These are phyloP conservation scores for Blastomyces gilchristii DNA, from an alignment of 2,329 filamentous ascomycete genomes.

Conservation along the genomic window DNA sequence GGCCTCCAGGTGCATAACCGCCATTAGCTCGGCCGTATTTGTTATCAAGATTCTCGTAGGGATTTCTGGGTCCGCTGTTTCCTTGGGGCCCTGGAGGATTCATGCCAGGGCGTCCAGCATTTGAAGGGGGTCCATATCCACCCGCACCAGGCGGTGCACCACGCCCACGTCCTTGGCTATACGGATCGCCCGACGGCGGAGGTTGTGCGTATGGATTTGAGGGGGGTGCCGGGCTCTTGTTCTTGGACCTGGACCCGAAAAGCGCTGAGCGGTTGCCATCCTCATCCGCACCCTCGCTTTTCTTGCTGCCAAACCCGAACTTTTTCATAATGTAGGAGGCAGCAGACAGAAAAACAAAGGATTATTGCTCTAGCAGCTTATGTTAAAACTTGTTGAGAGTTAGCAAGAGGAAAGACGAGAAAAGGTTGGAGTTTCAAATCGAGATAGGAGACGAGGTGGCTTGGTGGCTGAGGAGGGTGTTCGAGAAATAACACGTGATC, in stretches of 20 bases:
- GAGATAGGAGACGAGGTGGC: not conserved
- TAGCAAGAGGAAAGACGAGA: not conserved
- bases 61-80: slow-evolving; percentile 15
- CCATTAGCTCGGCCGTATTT: slow-evolving; percentile 25
- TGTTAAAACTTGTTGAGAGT: not conserved
- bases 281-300: slow-evolving; percentile 44
- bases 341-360: not conserved
- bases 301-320: slow-evolving; percentile 39
- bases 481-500: not conserved
- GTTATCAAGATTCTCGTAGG: slow-evolving; percentile 18
- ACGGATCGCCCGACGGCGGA: slow-evolving; percentile 39
- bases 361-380: not conserved
- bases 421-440: not conserved
- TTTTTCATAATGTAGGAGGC: slow-evolving; percentile 18
- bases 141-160: slow-evolving; percentile 31
- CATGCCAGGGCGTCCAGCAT: slow-evolving; percentile 11
- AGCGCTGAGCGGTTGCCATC: slow-evolving; percentile 47
- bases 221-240: slow-evolving; percentile 42
- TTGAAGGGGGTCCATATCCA: slow-evolving; percentile 23
- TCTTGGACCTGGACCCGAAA: slow-evolving; percentile 48
- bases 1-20: slow-evolving; percentile 34
- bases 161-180: slow-evolving; percentile 41
- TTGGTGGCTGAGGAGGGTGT: not conserved
- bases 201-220: slow-evolving; percentile 50
- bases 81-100: slow-evolving; percentile 11